Percentiles rank a stretch among this genome's conserved stretches.
These are phyloP conservation scores for Leptomonas pyrrhocoris DNA, from an alignment of 208 protist genomes.

Conservation along the genomic window DNA sequence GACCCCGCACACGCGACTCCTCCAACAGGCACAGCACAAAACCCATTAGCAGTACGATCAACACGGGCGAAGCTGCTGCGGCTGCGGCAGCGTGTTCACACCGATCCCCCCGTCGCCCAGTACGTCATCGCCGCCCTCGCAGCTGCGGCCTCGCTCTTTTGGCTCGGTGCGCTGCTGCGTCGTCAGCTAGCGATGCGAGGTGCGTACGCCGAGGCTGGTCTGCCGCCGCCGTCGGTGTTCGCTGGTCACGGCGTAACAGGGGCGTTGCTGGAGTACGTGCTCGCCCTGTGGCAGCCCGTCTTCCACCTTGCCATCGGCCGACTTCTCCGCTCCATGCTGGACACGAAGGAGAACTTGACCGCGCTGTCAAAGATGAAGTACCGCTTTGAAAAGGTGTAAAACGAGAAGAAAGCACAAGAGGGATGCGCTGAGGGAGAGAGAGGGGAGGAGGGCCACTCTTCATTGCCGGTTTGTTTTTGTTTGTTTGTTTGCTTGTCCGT, in stretches of 20 bases:
- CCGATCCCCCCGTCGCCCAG: conserved; percentile 17
- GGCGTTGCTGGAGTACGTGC: conserved; percentile 46
- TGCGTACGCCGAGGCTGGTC: conserved; percentile 13
- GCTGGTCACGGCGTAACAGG: conserved; percentile 11
- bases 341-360: conserved; percentile 50
- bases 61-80: background rate
- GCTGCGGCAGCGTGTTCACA: conserved; percentile 5
- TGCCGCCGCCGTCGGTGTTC: conserved; percentile 20
- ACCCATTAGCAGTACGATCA: background rate
- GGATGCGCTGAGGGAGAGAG: background rate
- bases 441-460: background rate
- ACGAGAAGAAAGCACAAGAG: no score
- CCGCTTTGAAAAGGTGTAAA: conserved; percentile 64
- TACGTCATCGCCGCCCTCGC: conserved; percentile 20
- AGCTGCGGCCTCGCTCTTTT: conserved; percentile 15
- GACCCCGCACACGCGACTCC: background rate
- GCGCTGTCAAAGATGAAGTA: conserved; percentile 66
- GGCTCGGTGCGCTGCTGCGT: conserved; percentile 5
- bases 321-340: conserved; percentile 49
- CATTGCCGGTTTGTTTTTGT: no score
- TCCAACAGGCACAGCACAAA: background rate
- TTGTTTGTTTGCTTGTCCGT: background rate
- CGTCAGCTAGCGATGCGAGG: conserved; percentile 14
- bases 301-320: conserved; percentile 55
- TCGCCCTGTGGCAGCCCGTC: conserved; percentile 76